These are phyloP conservation scores for Sorghum bicolor DNA, from an alignment of 176 grass and related monocot genomes.

Conservation along the genomic window DNA sequence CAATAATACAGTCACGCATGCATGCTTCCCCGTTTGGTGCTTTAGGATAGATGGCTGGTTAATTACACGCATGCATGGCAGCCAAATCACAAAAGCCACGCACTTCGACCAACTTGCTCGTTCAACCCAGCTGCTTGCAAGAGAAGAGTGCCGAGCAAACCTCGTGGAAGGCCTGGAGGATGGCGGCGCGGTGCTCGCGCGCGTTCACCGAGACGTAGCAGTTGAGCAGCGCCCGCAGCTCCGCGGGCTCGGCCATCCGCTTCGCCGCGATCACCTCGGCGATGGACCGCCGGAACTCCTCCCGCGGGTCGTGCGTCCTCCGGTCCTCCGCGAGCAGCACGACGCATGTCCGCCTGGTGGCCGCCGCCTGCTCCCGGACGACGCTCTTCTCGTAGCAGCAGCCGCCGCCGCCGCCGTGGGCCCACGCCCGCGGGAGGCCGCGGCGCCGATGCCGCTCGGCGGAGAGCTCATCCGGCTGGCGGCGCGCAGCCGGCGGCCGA, in stretches of 20 bases:
- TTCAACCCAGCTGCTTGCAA: constrained; percentile 27
- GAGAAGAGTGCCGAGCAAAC: constrained; percentile 75
- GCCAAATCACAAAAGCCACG: neutral
- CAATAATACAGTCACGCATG: neutral
- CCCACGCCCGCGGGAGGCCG: constrained; percentile 13
- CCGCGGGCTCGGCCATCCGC: constrained; percentile 67
- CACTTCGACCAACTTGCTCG: neutral
- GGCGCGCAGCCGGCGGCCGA: neutral
- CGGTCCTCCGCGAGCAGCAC: constrained; percentile 74
- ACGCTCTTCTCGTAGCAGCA: constrained; percentile 1
- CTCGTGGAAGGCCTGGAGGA: constrained; percentile 91
- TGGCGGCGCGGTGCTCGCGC: constrained; percentile 61
- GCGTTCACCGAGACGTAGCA: constrained; percentile 88
- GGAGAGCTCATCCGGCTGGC: neutral
- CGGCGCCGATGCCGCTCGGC: neutral
- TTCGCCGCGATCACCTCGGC: constrained; percentile 77
- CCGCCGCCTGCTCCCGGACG: neutral
- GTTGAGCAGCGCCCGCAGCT: constrained; percentile 80
- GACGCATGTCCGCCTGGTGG: constrained; percentile 34
- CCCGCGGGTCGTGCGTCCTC: constrained; percentile 58
- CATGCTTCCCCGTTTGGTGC: neutral
- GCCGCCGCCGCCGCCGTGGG: neutral
- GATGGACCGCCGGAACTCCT: constrained; percentile 78
- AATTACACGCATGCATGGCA: neutral
- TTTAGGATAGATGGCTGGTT: neutral